Evolutionary conservation across 192 early-diverging fungal genomes (phyloP), one percentile per base, ranked within the genome.

Genomic region (Backusella westeae): DNA sequence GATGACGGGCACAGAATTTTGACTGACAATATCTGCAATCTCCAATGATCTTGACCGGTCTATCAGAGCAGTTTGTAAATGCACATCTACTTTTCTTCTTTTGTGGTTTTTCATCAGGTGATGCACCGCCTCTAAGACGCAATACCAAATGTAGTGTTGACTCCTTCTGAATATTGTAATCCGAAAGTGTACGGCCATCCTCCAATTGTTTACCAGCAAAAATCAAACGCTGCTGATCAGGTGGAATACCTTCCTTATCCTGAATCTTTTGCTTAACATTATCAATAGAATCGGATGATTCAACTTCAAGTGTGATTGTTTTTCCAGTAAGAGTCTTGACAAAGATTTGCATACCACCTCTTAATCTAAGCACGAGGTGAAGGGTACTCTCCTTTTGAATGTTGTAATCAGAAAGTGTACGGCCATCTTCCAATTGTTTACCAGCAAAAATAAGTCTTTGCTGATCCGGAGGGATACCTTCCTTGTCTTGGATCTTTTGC

Each of bases 91-190:
- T 73, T 12, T 66, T 52, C 69, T 76, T 80, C 67, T 63, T 63
- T 29, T 29, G 56, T 29, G 21, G 21, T 29, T 63, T 29, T 12
- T 63, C 56, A 63, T 63, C 56, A 63, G 56, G 56, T 63, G 56
- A 63, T 63, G 56, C 56, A 87, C 90, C 89, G 92, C 96, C 96
- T 89, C 96, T 95, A 77, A 98, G 93, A 87, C 96, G 94, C 77
- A 98, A 91, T 52, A 96, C 96, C 74, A 99, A 86, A 91, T 97
- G 96, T 52, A 98, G 89, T 81, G 97, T 98, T 42, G 97, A 98
- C 88, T 98, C 93, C 95, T 99, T 99, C 91, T 98, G 96, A 88
- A 99, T 99, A 94, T 99, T 99, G 91, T 99, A 99, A 92, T 99
- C 98, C 70, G 96, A 93, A 34, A 99, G 92, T 63, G 93, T 93